Evolutionary conservation across 306 rosid species (phyloP).

Genomic region (Cotoneaster glaucophyllus): DNA sequence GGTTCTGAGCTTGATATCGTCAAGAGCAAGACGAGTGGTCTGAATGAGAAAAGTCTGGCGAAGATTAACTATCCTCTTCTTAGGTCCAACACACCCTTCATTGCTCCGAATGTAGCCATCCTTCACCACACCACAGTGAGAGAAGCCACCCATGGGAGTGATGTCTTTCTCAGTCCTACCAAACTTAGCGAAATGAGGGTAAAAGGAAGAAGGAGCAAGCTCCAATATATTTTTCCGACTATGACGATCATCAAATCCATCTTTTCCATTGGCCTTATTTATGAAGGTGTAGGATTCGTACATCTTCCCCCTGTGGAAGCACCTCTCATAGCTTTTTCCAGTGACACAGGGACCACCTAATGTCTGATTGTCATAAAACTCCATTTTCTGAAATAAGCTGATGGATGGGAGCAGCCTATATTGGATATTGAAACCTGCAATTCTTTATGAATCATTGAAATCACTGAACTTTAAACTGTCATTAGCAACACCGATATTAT

Average conservation of each 20-base stretch:
- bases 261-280: too few species aligned
- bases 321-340: not conserved
- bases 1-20: conserved; percentile 59
- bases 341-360: conserved; percentile 18
- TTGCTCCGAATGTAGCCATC: conserved; percentile 61
- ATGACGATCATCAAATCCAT: too few species aligned
- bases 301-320: conserved; percentile 19
- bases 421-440: conserved; percentile 19
- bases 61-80: conserved; percentile 70
- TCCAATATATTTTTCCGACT: too few species aligned
- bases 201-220: too few species aligned
- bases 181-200: too few species aligned
- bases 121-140: conserved; percentile 80
- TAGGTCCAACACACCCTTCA: conserved; percentile 79
- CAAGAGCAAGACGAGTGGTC: conserved; percentile 66
- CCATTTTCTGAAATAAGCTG: conserved; percentile 30
- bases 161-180: conserved; percentile 85
- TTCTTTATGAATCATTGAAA: not conserved
- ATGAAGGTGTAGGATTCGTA: too few species aligned
- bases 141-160: conserved; percentile 88
- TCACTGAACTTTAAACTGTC: not conserved
- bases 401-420: conserved; percentile 40
- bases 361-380: conserved; percentile 20
- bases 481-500: not conserved
- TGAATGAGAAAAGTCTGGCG: conserved; percentile 77